Percentiles rank a stretch among this genome's conserved stretches.
Evolutionary conservation across 148 eudicot genomes (phyloP).

Genomic region (Rhododendron ovatum): DNA sequence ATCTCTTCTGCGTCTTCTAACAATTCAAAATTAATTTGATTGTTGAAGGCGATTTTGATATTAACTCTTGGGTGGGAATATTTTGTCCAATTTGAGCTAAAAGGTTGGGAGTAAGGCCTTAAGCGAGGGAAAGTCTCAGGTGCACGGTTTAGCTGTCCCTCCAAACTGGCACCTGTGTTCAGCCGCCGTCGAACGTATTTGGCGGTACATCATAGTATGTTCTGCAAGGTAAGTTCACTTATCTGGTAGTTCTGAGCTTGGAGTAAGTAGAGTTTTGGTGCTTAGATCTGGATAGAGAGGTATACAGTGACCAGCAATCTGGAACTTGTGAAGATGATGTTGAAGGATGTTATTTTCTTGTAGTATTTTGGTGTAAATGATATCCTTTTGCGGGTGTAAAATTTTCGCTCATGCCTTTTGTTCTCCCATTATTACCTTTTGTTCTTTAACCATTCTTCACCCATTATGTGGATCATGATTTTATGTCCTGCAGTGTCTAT

Average conservation of each 20-base stretch:
- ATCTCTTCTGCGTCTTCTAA: slow-evolving; percentile 13
- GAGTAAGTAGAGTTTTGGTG: neutral
- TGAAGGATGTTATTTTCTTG: neutral
- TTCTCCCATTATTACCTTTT: neutral
- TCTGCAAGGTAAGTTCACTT: slow-evolving; percentile 31
- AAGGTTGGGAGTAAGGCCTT: slow-evolving; percentile 28
- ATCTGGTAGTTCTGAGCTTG: neutral
- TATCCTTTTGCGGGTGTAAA: neutral
- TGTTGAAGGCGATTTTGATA: slow-evolving; percentile 28
- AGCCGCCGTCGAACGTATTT: slow-evolving; percentile 19
- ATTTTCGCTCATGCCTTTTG: neutral
- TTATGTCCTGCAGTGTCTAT: neutral
- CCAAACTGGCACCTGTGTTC: slow-evolving; percentile 22
- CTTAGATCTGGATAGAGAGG: neutral
- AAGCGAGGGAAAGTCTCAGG: slow-evolving; percentile 25
- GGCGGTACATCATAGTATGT: slow-evolving; percentile 26
- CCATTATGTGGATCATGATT: neutral
- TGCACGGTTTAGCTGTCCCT: slow-evolving; percentile 9
- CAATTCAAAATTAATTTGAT: slow-evolving; percentile 22
- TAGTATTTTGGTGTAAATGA: neutral
- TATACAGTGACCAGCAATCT: neutral
- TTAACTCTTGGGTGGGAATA: slow-evolving; percentile 25
- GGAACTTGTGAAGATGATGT: neutral
- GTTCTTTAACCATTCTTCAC: neutral
- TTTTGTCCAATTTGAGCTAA: slow-evolving; percentile 25